Conservation (phyloP, 768 basidiomycete genomes). For the Rubroboletus pulcherrimus region DNA sequence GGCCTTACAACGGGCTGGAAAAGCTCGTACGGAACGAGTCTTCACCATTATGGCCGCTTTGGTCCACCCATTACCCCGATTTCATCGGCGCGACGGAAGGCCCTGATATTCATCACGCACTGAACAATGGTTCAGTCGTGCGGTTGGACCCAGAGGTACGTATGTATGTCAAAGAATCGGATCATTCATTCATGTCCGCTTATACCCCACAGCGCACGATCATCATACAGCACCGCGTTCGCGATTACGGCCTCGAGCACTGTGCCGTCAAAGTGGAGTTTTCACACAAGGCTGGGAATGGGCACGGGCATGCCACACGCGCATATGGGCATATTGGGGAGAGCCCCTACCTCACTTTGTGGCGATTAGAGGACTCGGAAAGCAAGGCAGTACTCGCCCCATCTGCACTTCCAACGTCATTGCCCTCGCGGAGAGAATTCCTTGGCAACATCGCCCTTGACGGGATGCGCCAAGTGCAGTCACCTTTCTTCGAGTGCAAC, state of each 20-base stretch:
- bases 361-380: constrained; percentile 14
- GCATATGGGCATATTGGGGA: constrained; percentile 16
- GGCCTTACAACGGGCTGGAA: constrained; percentile 23
- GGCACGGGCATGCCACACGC: constrained; percentile 3
- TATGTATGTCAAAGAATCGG: not conserved
- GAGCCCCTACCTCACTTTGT: constrained; percentile 13
- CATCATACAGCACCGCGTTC: constrained; percentile 23
- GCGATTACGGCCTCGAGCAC: constrained; percentile 23
- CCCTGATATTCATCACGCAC: constrained; percentile 1
- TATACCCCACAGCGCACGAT: constrained; percentile 9
- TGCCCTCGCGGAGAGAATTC: constrained; percentile 9
- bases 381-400: constrained; percentile 6
- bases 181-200: not conserved
- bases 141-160: constrained; percentile 18
- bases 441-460: constrained; percentile 20
- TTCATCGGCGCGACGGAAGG: constrained; percentile 18
- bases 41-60: constrained; percentile 27
- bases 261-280: constrained; percentile 15
- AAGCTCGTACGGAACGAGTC: constrained; percentile 24
- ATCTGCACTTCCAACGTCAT: constrained; percentile 7
- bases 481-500: constrained; percentile 12
- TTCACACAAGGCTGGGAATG: not conserved
- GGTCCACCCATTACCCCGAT: constrained; percentile 20
- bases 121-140: constrained; percentile 21
- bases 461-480: constrained; percentile 1